Evolutionary conservation across 2,329 filamentous ascomycete genomes (phyloP).

Genomic region (Stagonosporopsis cucurbitacearum): DNA sequence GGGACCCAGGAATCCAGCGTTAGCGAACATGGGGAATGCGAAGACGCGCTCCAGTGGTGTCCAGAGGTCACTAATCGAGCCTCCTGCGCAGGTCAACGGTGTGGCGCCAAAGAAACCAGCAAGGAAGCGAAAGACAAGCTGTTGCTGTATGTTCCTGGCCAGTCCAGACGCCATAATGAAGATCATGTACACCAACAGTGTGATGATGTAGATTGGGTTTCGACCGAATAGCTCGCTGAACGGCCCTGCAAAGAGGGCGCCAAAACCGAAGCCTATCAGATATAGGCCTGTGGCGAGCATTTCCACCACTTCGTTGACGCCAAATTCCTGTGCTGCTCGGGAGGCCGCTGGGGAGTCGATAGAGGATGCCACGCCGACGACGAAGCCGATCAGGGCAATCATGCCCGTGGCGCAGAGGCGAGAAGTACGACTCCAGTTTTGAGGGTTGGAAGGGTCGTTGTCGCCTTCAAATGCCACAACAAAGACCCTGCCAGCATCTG

Average conservation of each 20-base stretch:
- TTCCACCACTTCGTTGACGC: slow-evolving; percentile 52
- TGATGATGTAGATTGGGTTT: slow-evolving; percentile 47
- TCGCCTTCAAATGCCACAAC: slow-evolving; percentile 48
- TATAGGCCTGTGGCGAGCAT: slow-evolving; percentile 57
- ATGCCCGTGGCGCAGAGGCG: slow-evolving; percentile 44
- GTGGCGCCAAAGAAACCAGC: slow-evolving; percentile 56
- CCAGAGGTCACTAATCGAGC: slow-evolving; percentile 31
- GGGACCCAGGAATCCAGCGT: slow-evolving; percentile 25
- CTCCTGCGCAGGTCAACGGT: slow-evolving; percentile 31
- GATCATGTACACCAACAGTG: slow-evolving; percentile 36
- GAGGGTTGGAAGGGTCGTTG: slow-evolving; percentile 46
- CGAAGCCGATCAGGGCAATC: slow-evolving; percentile 53
- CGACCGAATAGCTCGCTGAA: slow-evolving; percentile 56
- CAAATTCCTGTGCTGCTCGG: slow-evolving; percentile 58
- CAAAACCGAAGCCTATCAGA: slow-evolving; percentile 57
- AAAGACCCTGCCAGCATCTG: slow-evolving; percentile 48
- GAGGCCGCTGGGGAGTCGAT: slow-evolving; percentile 60
- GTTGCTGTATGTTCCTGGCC: slow-evolving; percentile 55
- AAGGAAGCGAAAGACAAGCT: slow-evolving; percentile 58
- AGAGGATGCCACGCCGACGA: slow-evolving; percentile 59
- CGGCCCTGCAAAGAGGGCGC: slow-evolving; percentile 50
- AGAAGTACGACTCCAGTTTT: slow-evolving; percentile 43
- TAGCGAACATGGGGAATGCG: slow-evolving; percentile 36
- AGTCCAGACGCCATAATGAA: slow-evolving; percentile 43
- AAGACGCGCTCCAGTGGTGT: slow-evolving; percentile 30